Percentiles rank a stretch among this genome's conserved stretches.
These are phyloP conservation scores for Rhytidhysteron rufulum DNA, from an alignment of 2,329 filamentous ascomycete species.

Conservation along the genomic window DNA sequence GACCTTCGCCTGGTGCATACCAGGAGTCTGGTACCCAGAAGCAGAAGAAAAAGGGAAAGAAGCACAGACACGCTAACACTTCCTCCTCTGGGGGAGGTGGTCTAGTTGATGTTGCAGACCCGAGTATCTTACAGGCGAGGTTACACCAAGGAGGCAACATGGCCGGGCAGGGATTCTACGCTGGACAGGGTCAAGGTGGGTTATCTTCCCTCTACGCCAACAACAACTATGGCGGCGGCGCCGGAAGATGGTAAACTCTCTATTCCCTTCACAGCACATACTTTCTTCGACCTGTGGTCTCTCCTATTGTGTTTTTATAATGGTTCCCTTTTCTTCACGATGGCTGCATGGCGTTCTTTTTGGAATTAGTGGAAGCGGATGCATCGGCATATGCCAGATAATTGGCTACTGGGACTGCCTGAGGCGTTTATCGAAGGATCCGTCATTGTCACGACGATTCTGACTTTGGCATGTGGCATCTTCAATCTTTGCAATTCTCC, in stretches of 20 bases:
- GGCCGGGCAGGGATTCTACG: slow-evolving; percentile 84
- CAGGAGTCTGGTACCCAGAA: slow-evolving; percentile 86
- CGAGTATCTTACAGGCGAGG: slow-evolving; percentile 97
- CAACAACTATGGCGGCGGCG: slow-evolving; percentile 45
- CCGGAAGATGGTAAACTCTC: slow-evolving; percentile 34
- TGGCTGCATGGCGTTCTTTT: slow-evolving; percentile 38
- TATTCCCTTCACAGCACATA: slow-evolving; percentile 29
- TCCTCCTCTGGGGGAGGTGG: slow-evolving; percentile 99
- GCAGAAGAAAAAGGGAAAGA: slow-evolving; percentile 99
- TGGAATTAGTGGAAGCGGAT: slow-evolving; percentile 27
- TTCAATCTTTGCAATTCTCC: slow-evolving; percentile 16
- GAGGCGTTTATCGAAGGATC: slow-evolving; percentile 33
- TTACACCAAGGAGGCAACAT: slow-evolving; percentile 83
- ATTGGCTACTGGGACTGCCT: slow-evolving; percentile 28
- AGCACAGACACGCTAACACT: slow-evolving; percentile 99
- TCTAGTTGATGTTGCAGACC: slow-evolving; percentile 99
- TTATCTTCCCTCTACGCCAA: slow-evolving; percentile 80
- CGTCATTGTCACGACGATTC: slow-evolving; percentile 17
- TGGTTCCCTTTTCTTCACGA: slow-evolving; percentile 18
- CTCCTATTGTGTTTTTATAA: slow-evolving; percentile 30
- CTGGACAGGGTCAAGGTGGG: slow-evolving; percentile 86
- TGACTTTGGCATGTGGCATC: slow-evolving; percentile 25
- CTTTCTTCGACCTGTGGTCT: slow-evolving; percentile 21
- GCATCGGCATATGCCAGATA: slow-evolving; percentile 34
- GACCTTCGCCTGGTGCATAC: slow-evolving; percentile 77